Evolutionary conservation across 2,329 filamentous ascomycete species (phyloP).

Genomic region (Neospermospora avenae): DNA sequence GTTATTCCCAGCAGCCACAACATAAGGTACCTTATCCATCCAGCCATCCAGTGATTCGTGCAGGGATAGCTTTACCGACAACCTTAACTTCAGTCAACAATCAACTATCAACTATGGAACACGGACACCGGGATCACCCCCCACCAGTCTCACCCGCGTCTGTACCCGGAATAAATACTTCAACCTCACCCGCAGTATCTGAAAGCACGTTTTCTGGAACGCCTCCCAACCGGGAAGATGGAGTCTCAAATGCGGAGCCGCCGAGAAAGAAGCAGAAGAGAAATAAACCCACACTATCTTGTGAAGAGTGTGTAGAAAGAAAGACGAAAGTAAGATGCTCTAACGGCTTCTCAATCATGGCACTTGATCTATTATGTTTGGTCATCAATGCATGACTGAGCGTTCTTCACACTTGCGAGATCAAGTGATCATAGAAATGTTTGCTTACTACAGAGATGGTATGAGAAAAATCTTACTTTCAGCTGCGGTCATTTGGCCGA

Average conservation of each 20-base stretch:
- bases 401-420: not conserved
- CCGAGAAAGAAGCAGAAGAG: constrained; percentile 70
- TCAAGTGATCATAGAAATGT: not conserved
- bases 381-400: not conserved
- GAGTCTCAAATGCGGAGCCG: constrained; percentile 12
- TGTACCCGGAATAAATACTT: constrained; percentile 6
- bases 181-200: constrained; percentile 24
- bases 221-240: constrained; percentile 19
- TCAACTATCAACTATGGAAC: constrained; percentile 18
- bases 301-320: constrained; percentile 75
- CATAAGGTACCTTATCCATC: not conserved
- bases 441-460: no score
- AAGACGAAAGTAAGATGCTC: constrained; percentile 65
- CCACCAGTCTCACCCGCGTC: constrained; percentile 15
- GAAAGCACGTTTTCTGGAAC: constrained; percentile 22
- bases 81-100: not conserved
- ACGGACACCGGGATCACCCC: not conserved
- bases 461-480: no score
- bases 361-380: no score
- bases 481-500: no score
- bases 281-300: constrained; percentile 79
- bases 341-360: no score
- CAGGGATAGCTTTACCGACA: not conserved
- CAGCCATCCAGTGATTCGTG: not conserved
- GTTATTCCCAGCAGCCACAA: constrained; percentile 35